Evolutionary conservation across 805 yeast species (phyloP).

Genomic region (Schwanniomyces pseudopolymorphus): DNA sequence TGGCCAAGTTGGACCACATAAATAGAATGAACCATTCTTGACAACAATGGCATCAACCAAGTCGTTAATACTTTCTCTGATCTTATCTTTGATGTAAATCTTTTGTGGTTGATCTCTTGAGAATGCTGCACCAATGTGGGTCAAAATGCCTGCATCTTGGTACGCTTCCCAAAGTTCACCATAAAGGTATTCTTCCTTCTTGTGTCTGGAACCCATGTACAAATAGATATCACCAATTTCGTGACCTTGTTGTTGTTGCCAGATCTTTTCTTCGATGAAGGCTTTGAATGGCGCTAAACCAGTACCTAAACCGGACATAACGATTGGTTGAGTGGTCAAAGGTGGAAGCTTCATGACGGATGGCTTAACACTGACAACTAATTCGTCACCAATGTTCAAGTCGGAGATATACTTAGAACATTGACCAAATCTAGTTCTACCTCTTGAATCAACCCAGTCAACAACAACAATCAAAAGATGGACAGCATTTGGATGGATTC

Average conservation of each 20-base stretch:
- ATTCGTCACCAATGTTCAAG: slow-evolving; percentile 73
- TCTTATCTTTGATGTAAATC: slow-evolving; percentile 92
- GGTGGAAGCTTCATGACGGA: slow-evolving; percentile 96
- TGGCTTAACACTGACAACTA: slow-evolving; percentile 93
- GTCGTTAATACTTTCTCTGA: slow-evolving; percentile 69
- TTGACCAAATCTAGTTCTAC: slow-evolving; percentile 88
- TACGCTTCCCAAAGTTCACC: slow-evolving; percentile 98
- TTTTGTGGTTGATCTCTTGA: slow-evolving; percentile 96
- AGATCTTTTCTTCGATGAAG: slow-evolving; percentile 89
- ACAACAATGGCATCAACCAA: slow-evolving; percentile 77
- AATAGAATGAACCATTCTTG: slow-evolving; percentile 85
- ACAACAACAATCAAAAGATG: slow-evolving; percentile 93
- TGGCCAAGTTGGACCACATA: slow-evolving; percentile 99
- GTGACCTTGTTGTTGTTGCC: slow-evolving; percentile 87
- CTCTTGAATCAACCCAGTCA: slow-evolving; percentile 87
- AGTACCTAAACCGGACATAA: slow-evolving; percentile 97
- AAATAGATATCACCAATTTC: slow-evolving; percentile 87
- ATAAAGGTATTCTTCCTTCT: slow-evolving; percentile 89
- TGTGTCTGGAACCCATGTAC: slow-evolving; percentile 92
- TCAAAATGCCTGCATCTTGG: slow-evolving; percentile 85
- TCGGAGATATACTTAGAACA: slow-evolving; percentile 89
- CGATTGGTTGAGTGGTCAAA: slow-evolving; percentile 80
- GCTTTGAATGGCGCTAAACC: slow-evolving; percentile 99
- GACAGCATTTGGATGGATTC: slow-evolving; percentile 84
- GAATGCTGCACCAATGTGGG: slow-evolving; percentile 96